These are phyloP conservation scores for Didymella segeticola DNA, from an alignment of 2,329 filamentous ascomycete species.

Conservation along the genomic window DNA sequence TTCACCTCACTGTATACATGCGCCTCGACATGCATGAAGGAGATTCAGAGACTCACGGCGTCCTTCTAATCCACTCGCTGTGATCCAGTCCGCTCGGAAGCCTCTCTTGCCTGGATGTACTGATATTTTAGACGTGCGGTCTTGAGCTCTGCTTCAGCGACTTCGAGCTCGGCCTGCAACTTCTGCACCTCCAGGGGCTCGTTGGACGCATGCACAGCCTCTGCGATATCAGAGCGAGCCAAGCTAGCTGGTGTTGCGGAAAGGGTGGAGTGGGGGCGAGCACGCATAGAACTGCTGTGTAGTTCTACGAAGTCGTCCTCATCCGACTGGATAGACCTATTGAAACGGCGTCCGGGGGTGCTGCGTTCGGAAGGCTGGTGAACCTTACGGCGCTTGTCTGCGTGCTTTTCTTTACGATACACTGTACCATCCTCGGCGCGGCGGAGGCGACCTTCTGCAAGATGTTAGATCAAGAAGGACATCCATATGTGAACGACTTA, in stretches of 20 bases:
- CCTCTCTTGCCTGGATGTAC: conserved; percentile 31
- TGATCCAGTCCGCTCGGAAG: background rate
- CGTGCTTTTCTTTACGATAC: conserved; percentile 33
- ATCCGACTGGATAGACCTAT: conserved; percentile 18
- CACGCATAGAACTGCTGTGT: background rate
- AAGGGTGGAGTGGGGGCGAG: conserved; percentile 13
- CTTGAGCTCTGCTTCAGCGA: conserved; percentile 43
- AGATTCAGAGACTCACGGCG: background rate
- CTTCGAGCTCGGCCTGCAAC: conserved; percentile 38
- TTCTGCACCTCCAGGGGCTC: conserved; percentile 33
- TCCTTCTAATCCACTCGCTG: background rate
- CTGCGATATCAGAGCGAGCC: conserved; percentile 4
- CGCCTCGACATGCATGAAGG: too few species aligned
- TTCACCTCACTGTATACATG: background rate
- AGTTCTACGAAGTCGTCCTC: conserved; percentile 17
- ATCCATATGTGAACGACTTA: conserved; percentile 11
- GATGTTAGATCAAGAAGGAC: conserved; percentile 4
- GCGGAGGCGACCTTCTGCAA: conserved; percentile 34
- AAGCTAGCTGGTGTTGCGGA: conserved; percentile 19
- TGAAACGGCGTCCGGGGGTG: conserved; percentile 7
- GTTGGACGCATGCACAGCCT: conserved; percentile 16
- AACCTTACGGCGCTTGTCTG: conserved; percentile 16
- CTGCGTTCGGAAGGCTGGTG: conserved; percentile 17
- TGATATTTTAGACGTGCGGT: conserved; percentile 31
- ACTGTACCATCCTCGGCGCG: conserved; percentile 34